phyloP scores from a whole-genome alignment of 768 basidiomycete genomes.

The Kwoniella newhampshirensis region DNA sequence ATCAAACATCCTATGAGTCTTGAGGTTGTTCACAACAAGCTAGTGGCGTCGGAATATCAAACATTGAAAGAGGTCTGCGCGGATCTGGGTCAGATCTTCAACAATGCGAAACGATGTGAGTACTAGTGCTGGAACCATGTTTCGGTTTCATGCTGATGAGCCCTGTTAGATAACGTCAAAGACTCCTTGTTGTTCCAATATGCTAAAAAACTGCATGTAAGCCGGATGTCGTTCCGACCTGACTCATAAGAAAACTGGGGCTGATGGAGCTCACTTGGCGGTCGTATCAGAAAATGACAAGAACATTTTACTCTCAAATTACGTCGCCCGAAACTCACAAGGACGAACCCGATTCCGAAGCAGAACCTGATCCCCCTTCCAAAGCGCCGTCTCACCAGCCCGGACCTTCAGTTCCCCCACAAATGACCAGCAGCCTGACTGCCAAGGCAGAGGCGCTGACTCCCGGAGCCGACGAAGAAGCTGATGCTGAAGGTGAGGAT shows the following conservation, averaged over 20 bases:
- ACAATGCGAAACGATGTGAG: constrained; percentile 53
- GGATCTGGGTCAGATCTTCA: constrained; percentile 50
- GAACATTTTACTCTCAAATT: constrained; percentile 28
- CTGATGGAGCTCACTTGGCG: background rate
- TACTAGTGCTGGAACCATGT: background rate
- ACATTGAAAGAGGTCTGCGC: constrained; percentile 40
- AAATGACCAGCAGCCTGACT: too few species aligned
- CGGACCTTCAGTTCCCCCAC: background rate
- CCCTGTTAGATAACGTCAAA: constrained; percentile 41
- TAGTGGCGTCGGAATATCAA: constrained; percentile 33
- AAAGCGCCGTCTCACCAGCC: background rate
- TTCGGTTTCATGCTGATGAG: background rate
- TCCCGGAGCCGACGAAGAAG: constrained; percentile 7
- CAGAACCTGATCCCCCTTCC: constrained; percentile 26
- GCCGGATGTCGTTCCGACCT: constrained; percentile 6
- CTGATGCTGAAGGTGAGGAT: constrained; percentile 22
- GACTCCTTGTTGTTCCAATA: constrained; percentile 48
- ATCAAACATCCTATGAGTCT: constrained; percentile 50
- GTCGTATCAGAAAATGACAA: constrained; percentile 37
- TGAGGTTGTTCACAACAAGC: constrained; percentile 36
- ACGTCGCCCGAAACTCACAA: constrained; percentile 15
- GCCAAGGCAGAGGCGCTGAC: background rate
- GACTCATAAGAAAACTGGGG: background rate
- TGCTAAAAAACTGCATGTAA: constrained; percentile 49
- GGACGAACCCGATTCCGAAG: constrained; percentile 25